Evolutionary conservation across 805 yeast genomes (phyloP).

Genomic region (Lipomyces yamadae): DNA sequence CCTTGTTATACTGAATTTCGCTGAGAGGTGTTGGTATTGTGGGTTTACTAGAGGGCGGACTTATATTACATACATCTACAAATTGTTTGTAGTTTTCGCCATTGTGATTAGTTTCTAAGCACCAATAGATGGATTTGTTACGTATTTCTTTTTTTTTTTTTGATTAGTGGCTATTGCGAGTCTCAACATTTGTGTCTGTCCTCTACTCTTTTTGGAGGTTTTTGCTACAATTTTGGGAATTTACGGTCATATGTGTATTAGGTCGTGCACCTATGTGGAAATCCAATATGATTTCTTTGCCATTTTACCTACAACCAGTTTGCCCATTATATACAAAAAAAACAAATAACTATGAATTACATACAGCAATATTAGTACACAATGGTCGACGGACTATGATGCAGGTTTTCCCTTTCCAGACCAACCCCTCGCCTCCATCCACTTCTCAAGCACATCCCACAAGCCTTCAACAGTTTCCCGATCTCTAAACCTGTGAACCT

Average conservation of each 20-base stretch:
- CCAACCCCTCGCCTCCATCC: conserved; percentile 71
- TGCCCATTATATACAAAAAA: not conserved
- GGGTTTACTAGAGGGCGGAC: not conserved
- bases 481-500: conserved; percentile 75
- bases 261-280: not conserved
- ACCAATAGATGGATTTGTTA: not conserved
- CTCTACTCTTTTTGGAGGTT: not conserved
- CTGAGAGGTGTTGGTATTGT: not conserved
- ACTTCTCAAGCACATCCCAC: conserved; percentile 83
- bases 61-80: not conserved
- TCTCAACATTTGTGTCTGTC: not conserved
- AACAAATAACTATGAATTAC: not conserved
- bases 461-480: conserved; percentile 81
- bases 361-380: conserved; percentile 1
- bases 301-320: not conserved
- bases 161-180: not conserved
- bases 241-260: not conserved
- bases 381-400: not conserved
- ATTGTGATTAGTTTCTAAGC: not conserved
- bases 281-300: not conserved
- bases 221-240: not conserved
- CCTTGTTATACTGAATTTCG: not conserved
- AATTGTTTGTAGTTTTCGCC: not conserved
- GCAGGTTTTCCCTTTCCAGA: conserved; percentile 12
- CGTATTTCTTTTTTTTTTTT: not conserved